phyloP scores from a whole-genome alignment of 345 rosid species.

The Aurinia saxatilis region DNA sequence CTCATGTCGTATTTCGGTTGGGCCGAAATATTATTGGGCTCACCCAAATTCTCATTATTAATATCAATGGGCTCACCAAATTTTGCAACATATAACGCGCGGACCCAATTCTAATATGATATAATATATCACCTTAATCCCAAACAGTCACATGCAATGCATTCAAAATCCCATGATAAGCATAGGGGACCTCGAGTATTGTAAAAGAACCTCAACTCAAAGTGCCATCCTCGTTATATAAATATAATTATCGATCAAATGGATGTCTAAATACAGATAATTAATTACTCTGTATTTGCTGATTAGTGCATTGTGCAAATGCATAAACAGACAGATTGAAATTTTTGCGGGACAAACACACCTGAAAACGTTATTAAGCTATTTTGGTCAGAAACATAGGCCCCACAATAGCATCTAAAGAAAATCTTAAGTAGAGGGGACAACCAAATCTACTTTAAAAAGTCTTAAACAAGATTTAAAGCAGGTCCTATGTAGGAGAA shows the following conservation, averaged over 20 bases:
- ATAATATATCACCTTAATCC: conserved; percentile 1
- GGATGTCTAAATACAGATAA: conserved; percentile 20
- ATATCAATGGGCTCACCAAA: too few species aligned
- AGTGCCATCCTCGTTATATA: not conserved
- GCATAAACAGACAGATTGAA: conserved; percentile 11
- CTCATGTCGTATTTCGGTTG: too few species aligned
- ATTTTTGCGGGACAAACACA: conserved; percentile 7
- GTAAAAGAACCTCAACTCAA: conserved; percentile 14
- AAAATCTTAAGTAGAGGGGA: too few species aligned
- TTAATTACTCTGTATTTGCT: not conserved
- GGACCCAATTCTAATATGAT: too few species aligned
- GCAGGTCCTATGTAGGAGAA: conserved; percentile 3
- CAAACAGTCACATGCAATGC: conserved; percentile 21
- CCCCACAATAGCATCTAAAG: conserved; percentile 11
- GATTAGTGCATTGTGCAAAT: conserved; percentile 7
- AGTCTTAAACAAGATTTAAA: conserved; percentile 1
- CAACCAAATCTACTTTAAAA: conserved; percentile 17
- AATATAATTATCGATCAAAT: conserved; percentile 1
- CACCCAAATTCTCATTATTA: too few species aligned
- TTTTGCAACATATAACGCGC: too few species aligned
- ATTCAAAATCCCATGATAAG: conserved; percentile 21
- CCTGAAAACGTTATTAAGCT: conserved; percentile 11
- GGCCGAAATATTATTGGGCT: too few species aligned
- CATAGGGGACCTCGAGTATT: conserved; percentile 12
- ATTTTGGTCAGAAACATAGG: conserved; percentile 18